These are phyloP conservation scores for Termitomyces sp. DNA, from an alignment of 1,284 basidiomycete genomes.

Conservation along the genomic window DNA sequence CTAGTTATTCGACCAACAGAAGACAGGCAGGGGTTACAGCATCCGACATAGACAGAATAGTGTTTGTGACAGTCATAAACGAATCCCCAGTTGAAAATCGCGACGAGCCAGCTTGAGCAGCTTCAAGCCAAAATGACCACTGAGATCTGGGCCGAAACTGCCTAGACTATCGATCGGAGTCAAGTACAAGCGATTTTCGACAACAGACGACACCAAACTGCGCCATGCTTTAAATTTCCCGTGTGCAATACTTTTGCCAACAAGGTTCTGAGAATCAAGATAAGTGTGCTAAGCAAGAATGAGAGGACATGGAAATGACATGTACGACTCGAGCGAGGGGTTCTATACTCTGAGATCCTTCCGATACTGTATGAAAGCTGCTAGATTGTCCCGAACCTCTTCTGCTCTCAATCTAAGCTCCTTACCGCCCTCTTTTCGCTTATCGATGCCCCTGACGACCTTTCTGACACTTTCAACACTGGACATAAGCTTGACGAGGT, in stretches of 20 bases:
- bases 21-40: conserved; percentile 47
- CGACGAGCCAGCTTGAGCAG: too few relatives aligned
- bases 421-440: conserved; percentile 49
- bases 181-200: too few relatives aligned
- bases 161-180: neutral
- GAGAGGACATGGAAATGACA: neutral
- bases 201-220: too few relatives aligned
- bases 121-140: too few relatives aligned
- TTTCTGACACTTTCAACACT: conserved; percentile 56
- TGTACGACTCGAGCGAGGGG: neutral
- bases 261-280: neutral
- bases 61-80: conserved; percentile 16
- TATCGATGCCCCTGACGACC: conserved; percentile 55
- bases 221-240: too few relatives aligned
- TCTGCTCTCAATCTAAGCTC: conserved; percentile 61
- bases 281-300: neutral
- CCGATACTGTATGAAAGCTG: conserved; percentile 87
- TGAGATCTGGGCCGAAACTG: neutral
- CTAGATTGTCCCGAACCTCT: conserved; percentile 77
- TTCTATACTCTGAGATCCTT: conserved; percentile 46
- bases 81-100: too few relatives aligned
- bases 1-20: conserved; percentile 32
- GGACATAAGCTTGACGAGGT: conserved; percentile 45
- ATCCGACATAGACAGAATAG: conserved; percentile 34
- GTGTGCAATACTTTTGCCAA: too few relatives aligned